phyloP scores from a whole-genome alignment of 306 rosid genomes.

The Luffa acutangula region DNA sequence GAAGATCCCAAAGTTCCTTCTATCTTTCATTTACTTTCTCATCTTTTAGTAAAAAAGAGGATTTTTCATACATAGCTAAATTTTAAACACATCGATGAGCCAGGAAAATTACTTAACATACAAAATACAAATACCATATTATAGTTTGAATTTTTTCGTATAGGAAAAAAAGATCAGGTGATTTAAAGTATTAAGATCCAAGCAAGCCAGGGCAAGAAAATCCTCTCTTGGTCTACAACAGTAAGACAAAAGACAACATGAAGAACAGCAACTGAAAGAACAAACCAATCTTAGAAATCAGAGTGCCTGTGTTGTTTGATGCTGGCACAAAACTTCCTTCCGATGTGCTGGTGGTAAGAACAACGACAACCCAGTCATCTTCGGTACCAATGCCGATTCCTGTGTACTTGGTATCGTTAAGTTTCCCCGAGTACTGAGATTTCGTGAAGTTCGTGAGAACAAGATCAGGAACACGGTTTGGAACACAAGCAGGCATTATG shows the following conservation, averaged over 20 bases:
- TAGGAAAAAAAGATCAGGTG: not conserved
- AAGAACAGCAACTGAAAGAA: slow-evolving; percentile 30
- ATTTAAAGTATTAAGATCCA: not conserved
- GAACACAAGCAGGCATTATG: slow-evolving; percentile 78
- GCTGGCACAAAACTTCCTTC: slow-evolving; percentile 59
- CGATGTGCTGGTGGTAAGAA: slow-evolving; percentile 59
- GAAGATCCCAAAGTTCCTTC: not conserved
- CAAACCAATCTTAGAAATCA: slow-evolving; percentile 32
- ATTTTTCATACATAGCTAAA: not conserved
- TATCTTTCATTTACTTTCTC: not conserved
- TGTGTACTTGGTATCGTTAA: slow-evolving; percentile 55
- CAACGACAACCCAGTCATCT: slow-evolving; percentile 66
- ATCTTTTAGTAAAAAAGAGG: not conserved
- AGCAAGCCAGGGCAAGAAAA: not conserved
- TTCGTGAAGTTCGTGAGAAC: slow-evolving; percentile 68
- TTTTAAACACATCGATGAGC: not conserved
- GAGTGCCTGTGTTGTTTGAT: slow-evolving; percentile 19
- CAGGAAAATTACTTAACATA: not conserved
- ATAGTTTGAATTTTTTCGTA: not conserved
- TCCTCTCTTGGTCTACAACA: slow-evolving; percentile 30
- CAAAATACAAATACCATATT: not conserved
- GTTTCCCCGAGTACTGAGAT: slow-evolving; percentile 59
- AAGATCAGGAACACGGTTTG: slow-evolving; percentile 38
- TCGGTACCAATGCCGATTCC: slow-evolving; percentile 77
- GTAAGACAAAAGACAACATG: slow-evolving; percentile 27